Conservation (phyloP, 2,329 filamentous ascomycete species). For the Trichocomaceae sp. region DNA sequence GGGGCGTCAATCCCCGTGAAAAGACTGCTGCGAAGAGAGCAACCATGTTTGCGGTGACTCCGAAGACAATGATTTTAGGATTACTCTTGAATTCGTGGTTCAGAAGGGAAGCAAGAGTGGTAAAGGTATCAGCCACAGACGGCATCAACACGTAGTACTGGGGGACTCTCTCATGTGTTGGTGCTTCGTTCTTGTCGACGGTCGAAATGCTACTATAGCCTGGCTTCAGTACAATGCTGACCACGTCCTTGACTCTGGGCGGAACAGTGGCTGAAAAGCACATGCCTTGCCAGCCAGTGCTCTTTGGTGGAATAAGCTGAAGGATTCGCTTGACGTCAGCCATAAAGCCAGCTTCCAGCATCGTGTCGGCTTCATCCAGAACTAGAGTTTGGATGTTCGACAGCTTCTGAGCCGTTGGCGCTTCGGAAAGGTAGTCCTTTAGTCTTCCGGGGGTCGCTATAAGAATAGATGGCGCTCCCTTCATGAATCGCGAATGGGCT, state of each 20-base stretch:
- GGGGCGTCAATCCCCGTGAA: conserved; percentile 27
- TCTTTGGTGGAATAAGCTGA: conserved; percentile 88
- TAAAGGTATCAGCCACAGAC: conserved; percentile 99
- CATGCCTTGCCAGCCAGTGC: conserved; percentile 80
- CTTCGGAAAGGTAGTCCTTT: conserved; percentile 96
- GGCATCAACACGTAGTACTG: conserved; percentile 99
- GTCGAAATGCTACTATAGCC: conserved; percentile 99
- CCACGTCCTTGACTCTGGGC: conserved; percentile 97
- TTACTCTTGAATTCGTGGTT: conserved; percentile 99
- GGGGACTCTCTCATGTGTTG: conserved; percentile 99
- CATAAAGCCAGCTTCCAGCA: conserved; percentile 44
- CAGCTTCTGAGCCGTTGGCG: conserved; percentile 89
- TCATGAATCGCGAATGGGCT: conserved; percentile 69
- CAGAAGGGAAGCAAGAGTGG: conserved; percentile 99
- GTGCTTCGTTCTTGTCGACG: conserved; percentile 98
- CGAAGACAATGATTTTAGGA: conserved; percentile 96
- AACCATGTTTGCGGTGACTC: conserved; percentile 84
- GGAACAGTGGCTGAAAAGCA: conserved; percentile 98
- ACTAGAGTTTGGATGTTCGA: conserved; percentile 96
- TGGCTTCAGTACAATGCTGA: conserved; percentile 71
- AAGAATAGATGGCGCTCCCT: conserved; percentile 92
- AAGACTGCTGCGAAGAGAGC: conserved; percentile 56
- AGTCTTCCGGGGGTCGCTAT: conserved; percentile 97
- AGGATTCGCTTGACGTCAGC: conserved; percentile 99
- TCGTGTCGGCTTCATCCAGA: conserved; percentile 55